Evolutionary conservation across 2,329 filamentous ascomycete genomes (phyloP).

Genomic region (Colletotrichum nymphaeae): DNA sequence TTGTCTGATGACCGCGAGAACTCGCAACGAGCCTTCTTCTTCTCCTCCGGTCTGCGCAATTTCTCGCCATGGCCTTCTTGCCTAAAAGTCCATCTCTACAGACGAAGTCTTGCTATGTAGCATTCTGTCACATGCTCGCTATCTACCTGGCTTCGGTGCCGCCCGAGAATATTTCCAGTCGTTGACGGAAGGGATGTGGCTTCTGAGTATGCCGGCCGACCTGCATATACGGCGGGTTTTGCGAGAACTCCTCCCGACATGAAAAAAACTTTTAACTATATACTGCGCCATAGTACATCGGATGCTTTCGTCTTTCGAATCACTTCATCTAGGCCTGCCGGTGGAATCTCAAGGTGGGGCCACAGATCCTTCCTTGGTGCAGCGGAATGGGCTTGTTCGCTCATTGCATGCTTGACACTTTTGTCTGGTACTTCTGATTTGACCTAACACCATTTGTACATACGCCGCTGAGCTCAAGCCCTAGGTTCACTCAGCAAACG

Average conservation of each 20-base stretch:
- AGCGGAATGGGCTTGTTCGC: conserved; percentile 11
- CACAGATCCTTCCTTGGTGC: conserved; percentile 1
- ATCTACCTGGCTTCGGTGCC: neutral
- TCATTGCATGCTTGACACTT: conserved; percentile 14
- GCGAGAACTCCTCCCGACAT: neutral
- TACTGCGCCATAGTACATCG: conserved; percentile 7
- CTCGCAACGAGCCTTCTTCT: neutral
- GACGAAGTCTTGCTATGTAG: neutral
- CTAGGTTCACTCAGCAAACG: neutral
- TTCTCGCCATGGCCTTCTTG: neutral
- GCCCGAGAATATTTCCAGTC: neutral
- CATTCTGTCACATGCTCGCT: conserved; percentile 11
- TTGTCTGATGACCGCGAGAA: neutral
- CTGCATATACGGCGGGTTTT: neutral
- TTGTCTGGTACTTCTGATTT: neutral
- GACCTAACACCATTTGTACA: too few species aligned
- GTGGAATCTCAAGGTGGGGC: neutral
- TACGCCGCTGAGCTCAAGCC: neutral
- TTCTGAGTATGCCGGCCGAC: neutral
- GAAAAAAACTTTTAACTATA: neutral
- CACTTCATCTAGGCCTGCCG: conserved; percentile 25
- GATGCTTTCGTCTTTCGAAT: neutral
- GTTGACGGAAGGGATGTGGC: neutral
- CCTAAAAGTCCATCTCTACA: neutral
- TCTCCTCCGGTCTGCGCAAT: neutral